Percentiles rank a stretch among this genome's conserved stretches.
Evolutionary conservation across 2,329 filamentous ascomycete species (phyloP).

Genomic region (Penicillium decumbens): DNA sequence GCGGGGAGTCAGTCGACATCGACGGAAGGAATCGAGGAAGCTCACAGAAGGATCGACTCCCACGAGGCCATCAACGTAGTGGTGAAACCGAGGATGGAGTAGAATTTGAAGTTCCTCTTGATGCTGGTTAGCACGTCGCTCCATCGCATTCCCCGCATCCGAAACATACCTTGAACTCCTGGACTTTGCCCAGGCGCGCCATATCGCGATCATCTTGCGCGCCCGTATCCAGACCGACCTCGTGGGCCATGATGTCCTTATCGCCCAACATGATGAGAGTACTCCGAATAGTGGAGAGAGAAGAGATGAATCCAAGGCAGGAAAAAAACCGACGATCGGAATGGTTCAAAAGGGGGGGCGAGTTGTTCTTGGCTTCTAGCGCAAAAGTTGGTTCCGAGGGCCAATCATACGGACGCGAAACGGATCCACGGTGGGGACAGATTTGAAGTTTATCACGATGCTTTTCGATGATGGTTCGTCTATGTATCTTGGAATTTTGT

Average conservation of each 20-base stretch:
- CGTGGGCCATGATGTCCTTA: constrained; percentile 18
- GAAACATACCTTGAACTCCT: constrained; percentile 42
- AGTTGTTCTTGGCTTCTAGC: background rate
- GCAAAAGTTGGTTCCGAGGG: background rate
- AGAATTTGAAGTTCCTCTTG: constrained; percentile 41
- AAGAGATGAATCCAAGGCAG: background rate
- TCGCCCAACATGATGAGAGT: constrained; percentile 8
- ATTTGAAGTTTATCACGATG: background rate
- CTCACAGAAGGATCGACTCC: constrained; percentile 40
- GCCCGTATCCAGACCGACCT: constrained; percentile 12
- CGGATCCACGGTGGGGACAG: background rate
- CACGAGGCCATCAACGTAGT: constrained; percentile 40
- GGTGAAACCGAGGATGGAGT: constrained; percentile 40
- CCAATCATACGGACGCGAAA: background rate
- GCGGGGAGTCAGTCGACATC: constrained; percentile 3
- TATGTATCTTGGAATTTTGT: too few relatives aligned
- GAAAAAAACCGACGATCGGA: background rate
- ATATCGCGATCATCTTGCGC: constrained; percentile 38
- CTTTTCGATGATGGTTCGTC: background rate
- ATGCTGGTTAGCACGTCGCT: constrained; percentile 10
- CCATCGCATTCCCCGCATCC: background rate
- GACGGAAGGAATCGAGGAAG: constrained; percentile 1
- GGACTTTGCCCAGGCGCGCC: constrained; percentile 48
- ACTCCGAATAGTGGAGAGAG: background rate
- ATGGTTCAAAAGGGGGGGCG: background rate